Evolutionary conservation across 495 filamentous ascomycete species (phyloP), one percentile per base, ranked within the genome.

Genomic region (Staphylotrichum longicolle): DNA sequence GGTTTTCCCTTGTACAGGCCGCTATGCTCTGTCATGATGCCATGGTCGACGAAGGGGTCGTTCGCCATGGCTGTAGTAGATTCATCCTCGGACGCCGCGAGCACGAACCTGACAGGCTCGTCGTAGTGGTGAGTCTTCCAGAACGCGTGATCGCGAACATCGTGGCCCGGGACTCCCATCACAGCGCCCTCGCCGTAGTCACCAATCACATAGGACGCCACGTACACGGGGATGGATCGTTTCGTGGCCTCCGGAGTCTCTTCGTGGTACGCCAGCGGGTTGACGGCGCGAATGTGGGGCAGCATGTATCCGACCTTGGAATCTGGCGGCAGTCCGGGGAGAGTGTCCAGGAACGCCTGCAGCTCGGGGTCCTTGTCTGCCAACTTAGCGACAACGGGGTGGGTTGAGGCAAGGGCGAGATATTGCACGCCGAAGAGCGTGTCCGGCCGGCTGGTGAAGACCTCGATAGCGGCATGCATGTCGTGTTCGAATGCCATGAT

Each of bases 101-200:
- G 72, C 20, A 83, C 84, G 61, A 78, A 70, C 66, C 83, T 66
- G 56, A 89, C 66, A 51, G 78, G 66, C 67, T 81, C 65, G 65
- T 82, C 70, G 66, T 72, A 70, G 30, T 73, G 73, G 62, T 94
- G 91, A 46, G 86, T 77, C 58, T 81, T 86, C 87, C 90, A 96
- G 67, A 96, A 96, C 5, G 81, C 78, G 72, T 88, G 77, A 64
- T 96, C 91, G 41, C 89, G 81, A 0, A 77, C 68, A 69, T 96
- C 91, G 62, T 96, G 91, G 3, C 86, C 91, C 0, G 91, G 91
- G 30, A 96, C 91, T 44, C 91, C 91, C 91, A 96, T 96, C 6
- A 96, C 88, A 5, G 91, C 91, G 2, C 91, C 90, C 56, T 88
- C 86, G n/a, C 90, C 91, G 64, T 94, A 95, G 59, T 91, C 89